phyloP scores from a whole-genome alignment of 2,329 filamentous ascomycete species.

The Hymenoscyphus infarciens region DNA sequence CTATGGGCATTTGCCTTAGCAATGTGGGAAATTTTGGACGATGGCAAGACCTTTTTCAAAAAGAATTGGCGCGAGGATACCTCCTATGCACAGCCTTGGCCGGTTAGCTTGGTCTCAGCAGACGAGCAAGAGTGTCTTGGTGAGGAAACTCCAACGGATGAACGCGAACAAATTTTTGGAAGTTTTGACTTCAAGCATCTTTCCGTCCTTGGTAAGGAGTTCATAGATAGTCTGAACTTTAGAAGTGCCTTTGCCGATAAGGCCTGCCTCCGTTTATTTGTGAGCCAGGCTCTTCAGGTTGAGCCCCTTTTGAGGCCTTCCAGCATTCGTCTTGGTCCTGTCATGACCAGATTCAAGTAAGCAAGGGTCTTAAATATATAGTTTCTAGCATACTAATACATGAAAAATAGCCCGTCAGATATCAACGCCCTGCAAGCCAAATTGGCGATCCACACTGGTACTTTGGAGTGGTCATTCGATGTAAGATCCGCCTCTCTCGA shows the following conservation, averaged over 20 bases:
- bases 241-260: neutral
- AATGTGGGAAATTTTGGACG: constrained; percentile 6
- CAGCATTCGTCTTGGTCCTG: neutral
- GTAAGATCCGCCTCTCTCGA: neutral
- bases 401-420: constrained; percentile 1
- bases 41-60: neutral
- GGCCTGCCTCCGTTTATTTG: neutral
- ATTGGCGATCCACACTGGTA: constrained; percentile 6
- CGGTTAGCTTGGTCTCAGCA: neutral
- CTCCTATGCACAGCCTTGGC: neutral
- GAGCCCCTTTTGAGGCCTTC: neutral
- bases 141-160: neutral
- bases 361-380: neutral
- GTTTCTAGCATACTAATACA: neutral
- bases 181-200: constrained; percentile 4
- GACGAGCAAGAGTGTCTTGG: neutral
- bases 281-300: neutral
- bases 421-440: neutral
- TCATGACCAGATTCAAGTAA: constrained; percentile 6
- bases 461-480: neutral
- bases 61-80: neutral
- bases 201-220: neutral
- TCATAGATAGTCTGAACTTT: constrained; percentile 4
- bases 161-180: neutral
- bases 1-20: constrained; percentile 5